These are phyloP conservation scores for Moricandia arvensis DNA, from an alignment of 345 rosid genomes.

Conservation along the genomic window DNA sequence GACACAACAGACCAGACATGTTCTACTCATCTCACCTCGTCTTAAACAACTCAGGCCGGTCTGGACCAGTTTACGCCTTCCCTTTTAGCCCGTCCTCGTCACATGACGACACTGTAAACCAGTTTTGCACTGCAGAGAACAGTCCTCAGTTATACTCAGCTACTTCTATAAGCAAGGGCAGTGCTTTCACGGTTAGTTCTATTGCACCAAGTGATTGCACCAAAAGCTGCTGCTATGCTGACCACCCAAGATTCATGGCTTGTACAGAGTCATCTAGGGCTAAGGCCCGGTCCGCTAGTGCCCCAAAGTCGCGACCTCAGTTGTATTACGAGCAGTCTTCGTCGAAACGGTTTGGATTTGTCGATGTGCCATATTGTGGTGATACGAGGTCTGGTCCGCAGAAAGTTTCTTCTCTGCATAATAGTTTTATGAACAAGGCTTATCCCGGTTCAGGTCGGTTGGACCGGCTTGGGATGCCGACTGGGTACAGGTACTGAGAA, in stretches of 20 bases:
- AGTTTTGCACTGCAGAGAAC: slow-evolving; percentile 58
- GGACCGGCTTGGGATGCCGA: slow-evolving; percentile 81
- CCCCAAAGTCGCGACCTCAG: slow-evolving; percentile 75
- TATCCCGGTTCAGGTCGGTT: slow-evolving; percentile 93
- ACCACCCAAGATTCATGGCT: slow-evolving; percentile 86
- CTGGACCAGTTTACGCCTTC: slow-evolving; percentile 40
- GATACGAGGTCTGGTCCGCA: slow-evolving; percentile 54
- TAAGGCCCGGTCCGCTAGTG: slow-evolving; percentile 70
- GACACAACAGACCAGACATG: slow-evolving; percentile 41
- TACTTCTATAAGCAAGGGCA: slow-evolving; percentile 58
- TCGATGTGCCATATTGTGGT: slow-evolving; percentile 29
- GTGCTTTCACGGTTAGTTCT: slow-evolving; percentile 61
- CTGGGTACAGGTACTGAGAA: slow-evolving; percentile 41
- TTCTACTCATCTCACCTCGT: slow-evolving; percentile 44
- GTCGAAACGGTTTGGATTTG: slow-evolving; percentile 61
- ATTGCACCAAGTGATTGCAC: slow-evolving; percentile 36
- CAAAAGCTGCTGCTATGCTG: slow-evolving; percentile 63
- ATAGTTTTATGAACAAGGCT: slow-evolving; percentile 62
- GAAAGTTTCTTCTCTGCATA: slow-evolving; percentile 48
- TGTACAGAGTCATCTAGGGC: slow-evolving; percentile 85
- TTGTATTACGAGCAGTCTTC: slow-evolving; percentile 51
- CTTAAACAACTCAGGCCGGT: slow-evolving; percentile 41
- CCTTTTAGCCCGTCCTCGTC: slow-evolving; percentile 54
- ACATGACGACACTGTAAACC: slow-evolving; percentile 44
- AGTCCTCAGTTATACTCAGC: slow-evolving; percentile 75